Base-by-base conservation (phyloP, 169 alveolate genomes). In the Plasmodium vivax region DNA sequence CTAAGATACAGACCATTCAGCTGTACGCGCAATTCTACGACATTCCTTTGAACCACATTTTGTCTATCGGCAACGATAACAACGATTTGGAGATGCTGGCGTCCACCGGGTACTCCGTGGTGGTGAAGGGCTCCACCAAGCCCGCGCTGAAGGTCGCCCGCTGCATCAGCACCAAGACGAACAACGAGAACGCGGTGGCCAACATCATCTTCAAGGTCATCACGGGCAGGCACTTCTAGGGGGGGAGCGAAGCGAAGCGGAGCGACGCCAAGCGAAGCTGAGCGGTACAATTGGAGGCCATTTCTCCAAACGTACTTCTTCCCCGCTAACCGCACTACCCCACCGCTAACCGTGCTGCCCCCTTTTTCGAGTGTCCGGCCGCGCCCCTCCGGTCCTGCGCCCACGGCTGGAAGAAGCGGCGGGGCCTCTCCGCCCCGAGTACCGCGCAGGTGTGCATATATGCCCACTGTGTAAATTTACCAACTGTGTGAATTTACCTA, bases 31-130 rank as follows among this genome's bases (percentile, higher is more conserved):
- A 77, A 45, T 79, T 87, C 34, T 75, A 87, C 77, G 45, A 79
- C 58, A 58, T 87, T n/a, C 51, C 80, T 10, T 19, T 87, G 47
- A 51, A 45, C 14, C 71, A 77, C 2, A 34, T 87, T n/a, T 79
- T 87, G 56, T 87, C 93, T 1, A 87, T 87, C 19, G 93, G 87
- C 36, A 87, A 87, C 77, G 93, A 75, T 56, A 27, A 30, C 16
- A 87, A 87, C 71, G 93, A 87, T 34, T 9, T 87, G n/a, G 87
- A 87, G 14, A 38, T 87, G 82, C 56, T 87, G 71, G 83, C 93
- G 34, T 23, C 87, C 12, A 87, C 87, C 0, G 93, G 93, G 12
- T 87, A 75, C 47, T 87, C 93, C 3, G 93, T 87, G 7, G 87
- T 79, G 6, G 72, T 87, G n/a, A 87, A 87, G 72, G 81, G 45